These are phyloP conservation scores for Epichloe uncinata DNA, from an alignment of 2,329 filamentous ascomycete species.

Conservation along the genomic window DNA sequence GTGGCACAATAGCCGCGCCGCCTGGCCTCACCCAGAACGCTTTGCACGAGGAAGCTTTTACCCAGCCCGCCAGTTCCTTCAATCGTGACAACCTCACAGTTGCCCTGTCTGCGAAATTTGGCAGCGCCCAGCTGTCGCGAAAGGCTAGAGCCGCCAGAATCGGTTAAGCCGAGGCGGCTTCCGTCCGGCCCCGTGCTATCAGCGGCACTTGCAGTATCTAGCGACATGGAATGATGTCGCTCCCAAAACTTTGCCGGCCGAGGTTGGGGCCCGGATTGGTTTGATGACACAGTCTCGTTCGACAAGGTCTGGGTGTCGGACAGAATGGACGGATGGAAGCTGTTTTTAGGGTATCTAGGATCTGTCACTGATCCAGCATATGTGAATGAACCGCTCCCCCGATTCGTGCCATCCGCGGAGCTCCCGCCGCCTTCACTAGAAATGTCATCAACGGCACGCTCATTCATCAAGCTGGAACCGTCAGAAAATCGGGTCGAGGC, in stretches of 20 bases:
- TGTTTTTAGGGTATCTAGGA: constrained; percentile 23
- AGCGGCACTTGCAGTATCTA: constrained; percentile 32
- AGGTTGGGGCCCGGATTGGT: constrained; percentile 25
- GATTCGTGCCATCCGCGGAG: constrained; percentile 38
- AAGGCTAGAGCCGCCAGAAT: constrained; percentile 34
- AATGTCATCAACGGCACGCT: constrained; percentile 35
- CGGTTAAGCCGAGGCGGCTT: constrained; percentile 28
- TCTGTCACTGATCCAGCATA: constrained; percentile 29
- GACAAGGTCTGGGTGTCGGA: constrained; percentile 28
- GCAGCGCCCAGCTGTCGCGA: constrained; percentile 40
- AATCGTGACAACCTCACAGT: constrained; percentile 49
- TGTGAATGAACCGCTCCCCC: constrained; percentile 35
- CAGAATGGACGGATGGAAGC: constrained; percentile 26
- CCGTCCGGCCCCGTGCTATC: constrained; percentile 32
- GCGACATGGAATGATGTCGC: constrained; percentile 35
- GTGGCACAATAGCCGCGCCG: constrained; percentile 51
- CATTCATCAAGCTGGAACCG: constrained; percentile 38
- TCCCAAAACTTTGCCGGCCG: constrained; percentile 35
- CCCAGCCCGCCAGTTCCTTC: constrained; percentile 51
- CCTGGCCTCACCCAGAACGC: constrained; percentile 46
- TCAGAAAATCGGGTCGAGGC: constrained; percentile 36
- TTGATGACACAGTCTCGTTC: constrained; percentile 34
- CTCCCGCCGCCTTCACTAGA: constrained; percentile 46
- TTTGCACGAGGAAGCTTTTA: constrained; percentile 52
- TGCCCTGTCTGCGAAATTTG: constrained; percentile 47